Conservation (phyloP, 306 rosid genomes). For the Quercus agrifolia region DNA sequence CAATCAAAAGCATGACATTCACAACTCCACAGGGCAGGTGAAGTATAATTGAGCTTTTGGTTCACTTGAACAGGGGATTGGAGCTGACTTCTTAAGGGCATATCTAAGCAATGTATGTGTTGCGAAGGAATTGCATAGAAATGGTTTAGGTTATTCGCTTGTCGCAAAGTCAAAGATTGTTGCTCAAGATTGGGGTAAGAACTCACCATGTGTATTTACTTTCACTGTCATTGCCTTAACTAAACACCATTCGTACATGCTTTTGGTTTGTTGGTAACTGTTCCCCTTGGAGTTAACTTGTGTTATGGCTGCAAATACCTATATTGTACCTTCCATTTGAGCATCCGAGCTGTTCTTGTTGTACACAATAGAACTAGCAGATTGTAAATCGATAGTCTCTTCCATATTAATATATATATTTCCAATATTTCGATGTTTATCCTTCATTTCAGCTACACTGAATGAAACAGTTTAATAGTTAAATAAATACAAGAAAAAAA, state of each 20-base stretch:
- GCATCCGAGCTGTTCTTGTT: not conserved
- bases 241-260: not conserved
- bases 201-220: not conserved
- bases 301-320: not conserved
- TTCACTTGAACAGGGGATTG: constrained; percentile 50
- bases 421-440: not conserved
- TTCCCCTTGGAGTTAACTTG: not conserved
- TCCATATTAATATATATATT: not conserved
- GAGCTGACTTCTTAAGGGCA: constrained; percentile 76
- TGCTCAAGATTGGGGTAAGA: constrained; percentile 86
- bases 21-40: not conserved
- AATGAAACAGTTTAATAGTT: not conserved
- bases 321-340: not conserved
- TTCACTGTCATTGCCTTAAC: constrained; percentile 3
- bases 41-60: not conserved
- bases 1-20: not conserved
- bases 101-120: constrained; percentile 95
- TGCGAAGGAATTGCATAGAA: constrained; percentile 75
- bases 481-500: not conserved
- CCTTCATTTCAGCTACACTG: not conserved
- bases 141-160: constrained; percentile 75
- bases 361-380: not conserved
- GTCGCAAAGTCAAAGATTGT: constrained; percentile 72
- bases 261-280: not conserved
- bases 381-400: not conserved